A percentile compares a stretch with the other conserved stretches of the same genome.
These are phyloP conservation scores for Amauroascus verrucosus DNA, from an alignment of 2,329 filamentous ascomycete genomes.

Conservation along the genomic window DNA sequence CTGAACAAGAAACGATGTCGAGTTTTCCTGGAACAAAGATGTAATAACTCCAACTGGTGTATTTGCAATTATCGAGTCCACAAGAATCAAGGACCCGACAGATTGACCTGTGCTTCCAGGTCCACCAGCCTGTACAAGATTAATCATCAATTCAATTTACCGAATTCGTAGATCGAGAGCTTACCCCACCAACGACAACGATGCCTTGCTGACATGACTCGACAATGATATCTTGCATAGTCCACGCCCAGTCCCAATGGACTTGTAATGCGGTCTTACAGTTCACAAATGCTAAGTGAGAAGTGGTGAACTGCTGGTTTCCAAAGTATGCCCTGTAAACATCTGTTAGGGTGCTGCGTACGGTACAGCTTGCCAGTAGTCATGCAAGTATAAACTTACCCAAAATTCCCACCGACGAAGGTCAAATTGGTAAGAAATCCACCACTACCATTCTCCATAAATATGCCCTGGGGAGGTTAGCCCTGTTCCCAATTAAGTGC, in stretches of 20 bases:
- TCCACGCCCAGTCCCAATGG: constrained; percentile 51
- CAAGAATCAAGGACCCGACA: constrained; percentile 45
- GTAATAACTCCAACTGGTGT: constrained; percentile 38
- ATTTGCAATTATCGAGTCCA: constrained; percentile 45
- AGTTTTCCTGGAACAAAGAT: neutral
- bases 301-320: constrained; percentile 51
- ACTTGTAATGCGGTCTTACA: constrained; percentile 45
- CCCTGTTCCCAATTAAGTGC: too few relatives aligned
- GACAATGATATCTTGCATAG: constrained; percentile 41
- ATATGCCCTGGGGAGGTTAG: constrained; percentile 21
- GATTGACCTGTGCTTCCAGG: constrained; percentile 31
- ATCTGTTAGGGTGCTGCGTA: too few relatives aligned
- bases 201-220: constrained; percentile 41
- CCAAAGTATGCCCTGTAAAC: neutral
- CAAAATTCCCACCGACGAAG: constrained; percentile 51
- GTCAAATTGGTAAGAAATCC: constrained; percentile 49
- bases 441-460: constrained; percentile 38
- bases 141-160: too few relatives aligned
- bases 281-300: constrained; percentile 43
- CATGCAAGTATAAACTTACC: constrained; percentile 24
- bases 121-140: neutral
- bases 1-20: constrained; percentile 16
- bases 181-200: constrained; percentile 32
- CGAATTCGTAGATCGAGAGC: too few relatives aligned
- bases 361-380: too few relatives aligned